Evolutionary conservation across 768 basidiomycete genomes (phyloP).

Genomic region (Rhodotorula toruloides): DNA sequence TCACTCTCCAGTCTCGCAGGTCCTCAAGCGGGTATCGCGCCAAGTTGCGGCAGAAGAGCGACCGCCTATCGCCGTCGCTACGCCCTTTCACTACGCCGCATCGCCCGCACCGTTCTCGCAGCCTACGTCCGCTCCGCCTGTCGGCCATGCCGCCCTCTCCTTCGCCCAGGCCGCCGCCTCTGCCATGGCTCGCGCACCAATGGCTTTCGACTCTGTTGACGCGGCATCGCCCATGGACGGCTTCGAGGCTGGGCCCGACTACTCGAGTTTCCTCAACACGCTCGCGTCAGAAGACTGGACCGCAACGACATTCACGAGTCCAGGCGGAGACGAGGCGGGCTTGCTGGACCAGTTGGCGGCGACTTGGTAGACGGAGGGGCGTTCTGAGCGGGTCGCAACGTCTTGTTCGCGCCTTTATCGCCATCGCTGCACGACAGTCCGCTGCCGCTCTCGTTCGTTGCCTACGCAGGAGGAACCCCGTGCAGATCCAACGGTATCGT

Average conservation of each 20-base stretch:
- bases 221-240: not conserved
- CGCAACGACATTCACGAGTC: slow-evolving; percentile 9
- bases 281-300: slow-evolving; percentile 10
- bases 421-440: too few species aligned
- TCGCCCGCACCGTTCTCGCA: not conserved
- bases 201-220: not conserved
- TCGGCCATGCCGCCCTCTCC: not conserved
- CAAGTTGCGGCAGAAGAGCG: slow-evolving; percentile 6
- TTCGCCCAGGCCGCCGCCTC: slow-evolving; percentile 29
- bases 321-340: slow-evolving; percentile 1
- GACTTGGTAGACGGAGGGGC: slow-evolving; percentile 18
- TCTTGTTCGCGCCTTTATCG: not conserved
- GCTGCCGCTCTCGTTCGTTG: too few species aligned
- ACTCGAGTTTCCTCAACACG: slow-evolving; percentile 16
- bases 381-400: not conserved
- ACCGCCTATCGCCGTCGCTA: not conserved
- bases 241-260: not conserved
- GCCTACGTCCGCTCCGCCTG: not conserved
- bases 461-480: too few species aligned
- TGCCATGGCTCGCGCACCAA: slow-evolving; percentile 13
- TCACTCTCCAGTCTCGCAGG: not conserved
- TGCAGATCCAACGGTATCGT: too few species aligned
- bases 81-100: not conserved
- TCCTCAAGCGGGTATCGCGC: slow-evolving; percentile 33
- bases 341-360: slow-evolving; percentile 32